These are phyloP conservation scores for Beauveria bassiana DNA, from an alignment of 2,329 filamentous ascomycete genomes.

Conservation along the genomic window DNA sequence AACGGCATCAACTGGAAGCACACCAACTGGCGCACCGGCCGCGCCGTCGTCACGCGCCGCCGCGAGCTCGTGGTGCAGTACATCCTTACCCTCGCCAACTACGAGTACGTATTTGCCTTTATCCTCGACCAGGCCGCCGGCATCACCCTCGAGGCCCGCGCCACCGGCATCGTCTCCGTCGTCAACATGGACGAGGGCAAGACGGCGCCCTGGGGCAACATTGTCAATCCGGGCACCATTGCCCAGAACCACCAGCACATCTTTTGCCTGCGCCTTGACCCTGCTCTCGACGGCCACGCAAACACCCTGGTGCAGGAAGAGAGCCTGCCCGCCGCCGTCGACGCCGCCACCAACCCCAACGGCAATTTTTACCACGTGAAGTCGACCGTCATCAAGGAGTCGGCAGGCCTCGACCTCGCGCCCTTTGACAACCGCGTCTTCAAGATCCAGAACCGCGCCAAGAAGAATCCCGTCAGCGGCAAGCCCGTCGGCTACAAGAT, in stretches of 20 bases:
- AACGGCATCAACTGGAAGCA: constrained; percentile 55
- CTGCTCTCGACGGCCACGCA: constrained; percentile 49
- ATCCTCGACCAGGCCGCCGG: constrained; percentile 46
- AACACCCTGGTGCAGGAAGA: constrained; percentile 45
- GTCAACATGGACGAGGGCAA: constrained; percentile 47
- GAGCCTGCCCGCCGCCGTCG: constrained; percentile 35
- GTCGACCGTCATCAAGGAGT: constrained; percentile 37
- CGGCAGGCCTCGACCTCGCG: constrained; percentile 39
- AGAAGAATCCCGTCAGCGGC: constrained; percentile 34
- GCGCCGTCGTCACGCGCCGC: constrained; percentile 46
- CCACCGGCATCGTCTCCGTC: constrained; percentile 35
- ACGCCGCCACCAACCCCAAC: constrained; percentile 37
- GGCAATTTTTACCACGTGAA: constrained; percentile 36
- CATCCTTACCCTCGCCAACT: constrained; percentile 56
- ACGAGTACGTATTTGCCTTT: constrained; percentile 43
- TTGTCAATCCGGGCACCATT: constrained; percentile 52
- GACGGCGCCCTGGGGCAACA: constrained; percentile 47
- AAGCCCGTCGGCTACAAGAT: constrained; percentile 43
- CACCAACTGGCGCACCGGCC: constrained; percentile 48
- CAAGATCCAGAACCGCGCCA: constrained; percentile 40
- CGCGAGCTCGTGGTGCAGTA: constrained; percentile 52
- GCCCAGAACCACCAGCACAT: constrained; percentile 63
- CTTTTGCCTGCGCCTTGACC: constrained; percentile 55
- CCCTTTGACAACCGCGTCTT: constrained; percentile 40
- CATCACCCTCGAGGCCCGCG: constrained; percentile 24